A percentile compares a stretch with the other conserved stretches of the same genome.
phyloP scores from a whole-genome alignment of 805 yeast genomes.

The Schwanniomyces occidentalis region DNA sequence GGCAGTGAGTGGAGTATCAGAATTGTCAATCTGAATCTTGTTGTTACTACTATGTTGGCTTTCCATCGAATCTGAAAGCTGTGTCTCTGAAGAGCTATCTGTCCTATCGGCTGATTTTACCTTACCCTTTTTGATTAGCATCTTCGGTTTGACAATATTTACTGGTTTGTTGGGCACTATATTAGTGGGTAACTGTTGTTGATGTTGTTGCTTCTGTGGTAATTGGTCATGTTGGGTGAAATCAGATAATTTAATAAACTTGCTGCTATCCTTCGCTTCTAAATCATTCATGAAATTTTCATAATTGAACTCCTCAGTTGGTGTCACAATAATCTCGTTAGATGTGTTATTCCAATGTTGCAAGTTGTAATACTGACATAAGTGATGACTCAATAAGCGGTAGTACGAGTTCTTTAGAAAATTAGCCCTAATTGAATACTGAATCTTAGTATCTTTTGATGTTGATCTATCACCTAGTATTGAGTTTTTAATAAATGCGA shows the following conservation, averaged over 20 bases:
- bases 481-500: constrained; percentile 15
- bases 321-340: constrained; percentile 24
- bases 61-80: not conserved
- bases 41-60: not conserved
- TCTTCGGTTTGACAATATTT: constrained; percentile 13
- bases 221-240: constrained; percentile 7
- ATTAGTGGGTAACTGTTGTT: not conserved
- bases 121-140: constrained; percentile 13
- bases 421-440: constrained; percentile 16
- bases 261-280: constrained; percentile 3
- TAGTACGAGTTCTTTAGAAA: constrained; percentile 66
- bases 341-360: constrained; percentile 45
- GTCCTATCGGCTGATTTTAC: not conserved
- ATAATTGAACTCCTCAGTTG: constrained; percentile 15
- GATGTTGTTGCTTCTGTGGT: not conserved
- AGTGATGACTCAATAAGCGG: constrained; percentile 65
- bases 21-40: not conserved
- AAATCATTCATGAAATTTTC: constrained; percentile 4
- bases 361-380: constrained; percentile 64
- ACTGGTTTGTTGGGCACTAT: too few species aligned
- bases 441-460: constrained; percentile 1
- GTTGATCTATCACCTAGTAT: constrained; percentile 32
- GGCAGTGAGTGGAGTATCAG: not conserved
- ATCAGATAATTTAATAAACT: constrained; percentile 10
- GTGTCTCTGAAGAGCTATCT: not conserved